Evolutionary conservation across 139 green algal species (phyloP).

Genomic region (Tetradesmus obliquus): DNA sequence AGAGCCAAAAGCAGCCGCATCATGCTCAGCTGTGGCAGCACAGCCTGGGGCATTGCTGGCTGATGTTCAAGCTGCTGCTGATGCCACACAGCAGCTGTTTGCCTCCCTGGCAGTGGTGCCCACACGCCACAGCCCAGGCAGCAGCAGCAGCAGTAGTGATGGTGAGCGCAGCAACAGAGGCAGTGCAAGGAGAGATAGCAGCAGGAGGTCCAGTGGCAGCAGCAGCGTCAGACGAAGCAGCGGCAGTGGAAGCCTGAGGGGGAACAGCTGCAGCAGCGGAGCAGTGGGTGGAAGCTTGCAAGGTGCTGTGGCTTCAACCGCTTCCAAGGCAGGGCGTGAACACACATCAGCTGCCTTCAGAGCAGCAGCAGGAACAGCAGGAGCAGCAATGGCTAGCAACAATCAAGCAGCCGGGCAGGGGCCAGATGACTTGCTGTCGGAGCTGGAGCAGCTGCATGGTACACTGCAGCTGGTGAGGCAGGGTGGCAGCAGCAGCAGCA

Average conservation of each 20-base stretch:
- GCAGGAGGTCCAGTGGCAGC: background rate
- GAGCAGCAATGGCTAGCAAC: background rate
- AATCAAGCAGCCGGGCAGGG: background rate
- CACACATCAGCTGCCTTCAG: background rate
- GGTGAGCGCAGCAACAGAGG: background rate
- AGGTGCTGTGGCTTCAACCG: background rate
- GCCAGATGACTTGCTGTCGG: background rate
- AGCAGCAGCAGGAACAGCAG: background rate
- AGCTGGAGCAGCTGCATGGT: constrained; percentile 19
- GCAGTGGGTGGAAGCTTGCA: background rate
- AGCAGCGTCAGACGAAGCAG: background rate
- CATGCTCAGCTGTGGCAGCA: background rate
- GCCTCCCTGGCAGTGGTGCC: constrained; percentile 1
- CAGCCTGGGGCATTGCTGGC: background rate
- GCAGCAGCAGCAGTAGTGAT: background rate
- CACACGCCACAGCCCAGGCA: background rate
- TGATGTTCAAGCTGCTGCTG: constrained; percentile 8
- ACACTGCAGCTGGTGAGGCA: constrained; percentile 4
- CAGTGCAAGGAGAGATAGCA: background rate
- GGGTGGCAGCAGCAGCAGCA: background rate
- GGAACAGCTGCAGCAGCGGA: background rate
- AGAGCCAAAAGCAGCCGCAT: background rate
- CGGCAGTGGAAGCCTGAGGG: background rate
- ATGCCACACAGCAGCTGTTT: constrained; percentile 23
- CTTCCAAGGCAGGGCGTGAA: background rate